These are phyloP conservation scores for Cyberlindnera bimundalis DNA, from an alignment of 805 yeast species.

Conservation along the genomic window DNA sequence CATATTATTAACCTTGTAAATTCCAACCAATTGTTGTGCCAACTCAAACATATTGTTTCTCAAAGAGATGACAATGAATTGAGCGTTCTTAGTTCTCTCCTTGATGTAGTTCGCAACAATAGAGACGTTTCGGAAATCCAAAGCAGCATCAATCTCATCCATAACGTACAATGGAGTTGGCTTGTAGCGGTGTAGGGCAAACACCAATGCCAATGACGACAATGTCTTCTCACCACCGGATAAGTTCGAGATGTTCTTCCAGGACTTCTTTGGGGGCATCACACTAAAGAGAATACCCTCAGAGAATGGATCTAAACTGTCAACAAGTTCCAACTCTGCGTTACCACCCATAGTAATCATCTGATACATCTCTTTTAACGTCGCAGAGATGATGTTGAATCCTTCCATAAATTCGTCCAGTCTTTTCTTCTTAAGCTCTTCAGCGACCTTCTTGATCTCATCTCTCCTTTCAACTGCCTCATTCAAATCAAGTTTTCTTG, in stretches of 20 bases:
- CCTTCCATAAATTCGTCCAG: conserved; percentile 93
- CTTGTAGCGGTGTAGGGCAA: conserved; percentile 92
- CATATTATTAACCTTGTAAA: conserved; percentile 89
- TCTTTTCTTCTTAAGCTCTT: conserved; percentile 67
- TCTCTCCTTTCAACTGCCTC: conserved; percentile 67
- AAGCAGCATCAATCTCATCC: conserved; percentile 99
- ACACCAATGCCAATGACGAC: conserved; percentile 90
- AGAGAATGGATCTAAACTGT: conserved; percentile 94
- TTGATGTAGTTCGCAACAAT: conserved; percentile 97
- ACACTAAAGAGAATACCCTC: conserved; percentile 96
- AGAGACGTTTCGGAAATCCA: conserved; percentile 94
- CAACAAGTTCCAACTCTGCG: conserved; percentile 94
- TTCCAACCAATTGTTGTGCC: conserved; percentile 91
- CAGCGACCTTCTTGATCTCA: conserved; percentile 53
- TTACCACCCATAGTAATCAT: conserved; percentile 99
- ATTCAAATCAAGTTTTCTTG: conserved; percentile 64
- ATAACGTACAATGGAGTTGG: conserved; percentile 97
- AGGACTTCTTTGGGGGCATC: conserved; percentile 98
- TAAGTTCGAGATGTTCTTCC: conserved; percentile 92
- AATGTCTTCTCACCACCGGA: conserved; percentile 98
- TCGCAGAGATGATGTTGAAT: conserved; percentile 77
- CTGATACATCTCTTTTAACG: conserved; percentile 94
- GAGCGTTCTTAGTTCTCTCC: conserved; percentile 94
- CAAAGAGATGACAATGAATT: conserved; percentile 90
- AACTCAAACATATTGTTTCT: conserved; percentile 98